Percentiles rank a stretch among this genome's conserved stretches.
phyloP scores from a whole-genome alignment of 2,329 filamentous ascomycete genomes.

The Monosporascus sp. region DNA sequence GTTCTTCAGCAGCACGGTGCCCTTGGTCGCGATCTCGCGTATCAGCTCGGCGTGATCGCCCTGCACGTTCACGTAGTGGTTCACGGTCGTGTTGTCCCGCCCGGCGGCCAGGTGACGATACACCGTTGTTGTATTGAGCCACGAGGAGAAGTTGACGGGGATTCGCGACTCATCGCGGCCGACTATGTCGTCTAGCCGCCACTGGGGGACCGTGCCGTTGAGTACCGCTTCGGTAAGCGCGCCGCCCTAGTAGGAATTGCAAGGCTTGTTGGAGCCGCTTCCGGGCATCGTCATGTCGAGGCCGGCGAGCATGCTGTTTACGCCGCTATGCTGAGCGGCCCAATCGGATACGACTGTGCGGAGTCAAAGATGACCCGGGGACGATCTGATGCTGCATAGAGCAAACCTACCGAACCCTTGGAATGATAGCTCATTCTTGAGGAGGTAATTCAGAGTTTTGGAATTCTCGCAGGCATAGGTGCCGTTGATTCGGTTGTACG shows the following conservation, averaged over 20 bases:
- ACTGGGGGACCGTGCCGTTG: constrained; percentile 12
- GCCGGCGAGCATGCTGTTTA: constrained; percentile 28
- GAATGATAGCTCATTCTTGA: constrained; percentile 76
- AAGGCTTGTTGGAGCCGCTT: constrained; percentile 21
- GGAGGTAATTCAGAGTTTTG: constrained; percentile 64
- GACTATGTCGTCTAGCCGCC: constrained; percentile 66
- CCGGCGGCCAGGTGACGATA: constrained; percentile 59
- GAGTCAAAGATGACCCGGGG: background rate
- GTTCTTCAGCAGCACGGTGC: constrained; percentile 79
- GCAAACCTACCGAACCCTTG: constrained; percentile 63
- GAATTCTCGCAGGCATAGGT: constrained; percentile 76
- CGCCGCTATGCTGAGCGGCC: constrained; percentile 66
- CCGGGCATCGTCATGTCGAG: constrained; percentile 42
- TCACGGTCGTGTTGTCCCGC: constrained; percentile 61
- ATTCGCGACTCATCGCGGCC: constrained; percentile 44
- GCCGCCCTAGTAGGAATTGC: constrained; percentile 21
- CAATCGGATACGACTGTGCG: constrained; percentile 60
- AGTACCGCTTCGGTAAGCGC: constrained; percentile 19
- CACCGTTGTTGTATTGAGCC: constrained; percentile 71
- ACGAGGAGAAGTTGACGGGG: constrained; percentile 79
- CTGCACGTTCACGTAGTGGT: constrained; percentile 73
- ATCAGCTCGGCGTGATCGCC: constrained; percentile 68
- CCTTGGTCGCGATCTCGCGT: constrained; percentile 71
- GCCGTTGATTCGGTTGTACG: constrained; percentile 74
- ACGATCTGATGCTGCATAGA: background rate